These are phyloP conservation scores for Angomonas deanei DNA, from an alignment of 208 protist genomes.

Conservation along the genomic window DNA sequence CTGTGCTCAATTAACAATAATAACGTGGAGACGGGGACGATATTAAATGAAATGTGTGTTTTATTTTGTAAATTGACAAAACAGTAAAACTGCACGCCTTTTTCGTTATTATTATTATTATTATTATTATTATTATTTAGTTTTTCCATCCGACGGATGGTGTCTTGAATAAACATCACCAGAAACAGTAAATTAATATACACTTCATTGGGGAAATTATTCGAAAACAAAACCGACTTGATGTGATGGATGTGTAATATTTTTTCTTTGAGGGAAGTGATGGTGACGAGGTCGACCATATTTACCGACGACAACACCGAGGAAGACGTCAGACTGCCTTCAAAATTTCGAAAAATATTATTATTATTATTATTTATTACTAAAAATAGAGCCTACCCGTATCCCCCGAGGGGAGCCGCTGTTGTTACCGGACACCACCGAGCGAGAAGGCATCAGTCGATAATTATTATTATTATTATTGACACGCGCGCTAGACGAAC, in stretches of 20 bases:
- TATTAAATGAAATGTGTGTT: background rate
- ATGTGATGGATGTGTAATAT: background rate
- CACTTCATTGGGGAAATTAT: background rate
- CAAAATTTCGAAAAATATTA: background rate
- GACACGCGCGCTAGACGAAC: background rate
- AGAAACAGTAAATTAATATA: background rate
- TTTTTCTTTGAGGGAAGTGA: background rate
- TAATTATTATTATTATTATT: slow-evolving; percentile 8
- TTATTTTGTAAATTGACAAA: slow-evolving; percentile 8
- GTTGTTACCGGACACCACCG: background rate
- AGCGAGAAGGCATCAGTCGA: background rate
- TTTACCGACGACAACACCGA: background rate
- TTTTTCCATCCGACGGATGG: background rate
- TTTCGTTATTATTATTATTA: slow-evolving; percentile 1
- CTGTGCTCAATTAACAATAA: background rate
- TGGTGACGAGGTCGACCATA: background rate
- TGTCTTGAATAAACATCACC: background rate
- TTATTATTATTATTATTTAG: background rate
- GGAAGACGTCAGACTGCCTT: background rate
- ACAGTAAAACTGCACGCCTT: background rate
- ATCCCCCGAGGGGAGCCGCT: too few relatives aligned
- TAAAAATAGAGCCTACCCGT: too few relatives aligned
- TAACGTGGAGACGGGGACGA: background rate
- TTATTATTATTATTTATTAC: background rate
- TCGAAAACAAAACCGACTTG: background rate